Base-by-base conservation (phyloP, 2,329 filamentous ascomycete genomes). In the Aaosphaeria pasadenensis region DNA sequence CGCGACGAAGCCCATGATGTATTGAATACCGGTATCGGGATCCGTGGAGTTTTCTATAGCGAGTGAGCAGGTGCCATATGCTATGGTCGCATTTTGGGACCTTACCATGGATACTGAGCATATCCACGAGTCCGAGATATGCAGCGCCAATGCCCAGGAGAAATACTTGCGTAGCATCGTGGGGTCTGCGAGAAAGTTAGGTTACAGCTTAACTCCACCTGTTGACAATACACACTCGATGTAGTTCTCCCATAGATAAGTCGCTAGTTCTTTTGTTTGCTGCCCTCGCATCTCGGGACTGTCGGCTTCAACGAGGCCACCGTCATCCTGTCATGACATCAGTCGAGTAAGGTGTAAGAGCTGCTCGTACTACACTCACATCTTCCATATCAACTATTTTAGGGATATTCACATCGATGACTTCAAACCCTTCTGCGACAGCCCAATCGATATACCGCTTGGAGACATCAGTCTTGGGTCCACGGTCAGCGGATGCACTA, bases 241-340 rank as follows among this genome's bases (percentile, higher is more conserved):
- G 63, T 96, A 96, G 64, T 99, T 99, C 59, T 96, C 91, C 94
- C 94, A 99, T 11, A 99, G 76, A 63, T 96, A 97, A 51, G 81
- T 84, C 4, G 92, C 83, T 7, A 96, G 75, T 51, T 92, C 85
- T 52, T 87, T 84, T 0, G 78, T 80, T 46, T 77, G 76, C 28
- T 67, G 67, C 6, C 63, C 65, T 32, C 74, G 67, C 44, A 56
- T 52, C 30, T 69, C 66, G 11, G 62, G 50, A 17, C 60, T 51
- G 82, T 85, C 67, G 82, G 81, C 46, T 64, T 71, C 57, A 55
- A 72, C 50, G 47, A 72, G 70, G 11, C 61, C 60, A 11, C 64
- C 61, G 17, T 63, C 51, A 40, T 71, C 69, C 54, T 64, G 42
- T 39, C 17, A 3, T 24, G 17, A 2, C 17, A 24, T 24, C 3